A percentile compares a stretch with the other conserved stretches of the same genome.
These are phyloP conservation scores for Aurantiochytrium sp. DNA, from an alignment of 108 stramenopile species.

Conservation along the genomic window DNA sequence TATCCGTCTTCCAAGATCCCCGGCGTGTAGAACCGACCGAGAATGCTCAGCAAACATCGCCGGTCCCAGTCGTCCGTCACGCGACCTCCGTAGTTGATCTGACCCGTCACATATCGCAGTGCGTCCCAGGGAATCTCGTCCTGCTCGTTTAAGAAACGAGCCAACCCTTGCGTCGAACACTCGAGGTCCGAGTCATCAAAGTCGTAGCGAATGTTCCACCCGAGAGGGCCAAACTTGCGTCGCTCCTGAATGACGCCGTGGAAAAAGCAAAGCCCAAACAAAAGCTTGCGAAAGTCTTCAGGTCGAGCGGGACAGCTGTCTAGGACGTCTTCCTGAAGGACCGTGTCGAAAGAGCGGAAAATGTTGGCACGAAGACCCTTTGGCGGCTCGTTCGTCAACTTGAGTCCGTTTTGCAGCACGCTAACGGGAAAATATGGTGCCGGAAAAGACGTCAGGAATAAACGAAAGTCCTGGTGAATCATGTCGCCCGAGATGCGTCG, in stretches of 20 bases:
- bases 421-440: conserved; percentile 53
- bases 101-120: conserved; percentile 49
- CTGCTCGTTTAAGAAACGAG: conserved; percentile 43
- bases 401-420: conserved; percentile 46
- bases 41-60: conserved; percentile 46
- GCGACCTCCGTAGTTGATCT: conserved; percentile 58
- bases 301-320: conserved; percentile 29
- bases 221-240: conserved; percentile 58
- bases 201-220: conserved; percentile 62
- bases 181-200: conserved; percentile 61
- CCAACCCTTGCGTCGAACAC: conserved; percentile 39
- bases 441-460: conserved; percentile 52
- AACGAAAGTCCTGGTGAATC: conserved; percentile 49
- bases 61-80: conserved; percentile 58
- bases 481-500: conserved; percentile 13
- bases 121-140: conserved; percentile 45
- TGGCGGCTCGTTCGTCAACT: conserved; percentile 50
- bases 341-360: conserved; percentile 20
- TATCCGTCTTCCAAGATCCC: conserved; percentile 28
- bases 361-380: conserved; percentile 43
- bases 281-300: conserved; percentile 39
- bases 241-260: conserved; percentile 60
- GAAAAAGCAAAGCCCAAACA: conserved; percentile 50
- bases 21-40: conserved; percentile 38
- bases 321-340: conserved; percentile 37